Evolutionary conservation across 2,329 filamentous ascomycete species (phyloP).

Genomic region (Sordariomycetes sp.): DNA sequence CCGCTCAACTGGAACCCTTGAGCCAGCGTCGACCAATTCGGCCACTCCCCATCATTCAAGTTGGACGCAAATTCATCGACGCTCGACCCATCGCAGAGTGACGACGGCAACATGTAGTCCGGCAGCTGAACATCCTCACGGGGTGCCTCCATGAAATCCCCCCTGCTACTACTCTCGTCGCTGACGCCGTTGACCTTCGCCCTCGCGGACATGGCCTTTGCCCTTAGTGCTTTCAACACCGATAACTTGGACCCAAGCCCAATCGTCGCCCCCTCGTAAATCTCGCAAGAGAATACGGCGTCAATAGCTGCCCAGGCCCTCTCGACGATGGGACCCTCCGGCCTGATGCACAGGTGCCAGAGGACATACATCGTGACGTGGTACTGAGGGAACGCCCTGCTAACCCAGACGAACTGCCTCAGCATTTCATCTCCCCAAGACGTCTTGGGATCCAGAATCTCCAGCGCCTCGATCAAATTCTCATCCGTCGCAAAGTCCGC

Average conservation of each 20-base stretch:
- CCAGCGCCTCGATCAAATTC: slow-evolving; percentile 14
- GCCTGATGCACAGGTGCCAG: slow-evolving; percentile 23
- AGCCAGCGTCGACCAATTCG: background rate
- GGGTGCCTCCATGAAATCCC: background rate
- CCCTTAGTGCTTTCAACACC: slow-evolving; percentile 15
- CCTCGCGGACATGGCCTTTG: slow-evolving; percentile 12
- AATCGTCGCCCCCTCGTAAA: background rate
- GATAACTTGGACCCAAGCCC: slow-evolving; percentile 14
- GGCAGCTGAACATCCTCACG: background rate
- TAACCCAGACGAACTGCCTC: slow-evolving; percentile 17
- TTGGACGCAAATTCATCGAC: background rate
- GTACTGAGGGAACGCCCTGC: slow-evolving; percentile 20
- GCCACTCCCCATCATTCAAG: background rate
- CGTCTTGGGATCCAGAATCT: slow-evolving; percentile 14
- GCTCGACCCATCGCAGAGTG: background rate
- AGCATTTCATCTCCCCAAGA: slow-evolving; percentile 15
- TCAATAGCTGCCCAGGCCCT: slow-evolving; percentile 17
- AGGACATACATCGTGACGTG: slow-evolving; percentile 21
- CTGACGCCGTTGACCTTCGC: background rate
- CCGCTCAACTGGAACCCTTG: background rate
- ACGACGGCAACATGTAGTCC: background rate
- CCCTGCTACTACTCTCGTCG: background rate
- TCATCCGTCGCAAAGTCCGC: slow-evolving; percentile 11
- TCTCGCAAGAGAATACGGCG: background rate
- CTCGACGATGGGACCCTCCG: slow-evolving; percentile 13